phyloP scores from a whole-genome alignment of 352 stramenopile species.

The Phytophthora cactorum region DNA sequence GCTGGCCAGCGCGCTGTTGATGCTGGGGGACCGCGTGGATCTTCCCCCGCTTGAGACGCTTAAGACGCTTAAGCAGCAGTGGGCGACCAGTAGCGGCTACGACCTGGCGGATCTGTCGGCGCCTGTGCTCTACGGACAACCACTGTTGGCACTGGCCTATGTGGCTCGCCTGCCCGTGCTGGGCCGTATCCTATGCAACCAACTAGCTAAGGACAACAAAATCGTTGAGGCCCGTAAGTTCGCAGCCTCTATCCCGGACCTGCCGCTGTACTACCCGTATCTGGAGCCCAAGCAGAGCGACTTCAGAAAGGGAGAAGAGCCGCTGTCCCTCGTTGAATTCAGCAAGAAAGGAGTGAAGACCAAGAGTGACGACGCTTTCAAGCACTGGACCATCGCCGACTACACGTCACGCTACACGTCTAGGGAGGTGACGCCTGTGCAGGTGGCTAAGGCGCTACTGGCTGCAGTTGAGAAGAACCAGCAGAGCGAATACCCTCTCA shows the following conservation, averaged over 20 bases:
- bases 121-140: conserved; percentile 54
- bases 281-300: conserved; percentile 49
- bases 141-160: conserved; percentile 55
- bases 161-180: conserved; percentile 54
- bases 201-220: conserved; percentile 64
- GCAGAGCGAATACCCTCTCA: conserved; percentile 53
- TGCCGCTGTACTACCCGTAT: conserved; percentile 87
- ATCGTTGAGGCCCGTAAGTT: conserved; percentile 68
- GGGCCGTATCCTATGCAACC: conserved; percentile 51
- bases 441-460: conserved; percentile 74
- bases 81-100: conserved; percentile 42
- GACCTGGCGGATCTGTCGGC: conserved; percentile 57
- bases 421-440: conserved; percentile 56
- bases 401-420: conserved; percentile 67
- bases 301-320: conserved; percentile 20
- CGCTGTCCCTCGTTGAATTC: conserved; percentile 39
- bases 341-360: conserved; percentile 30
- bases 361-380: conserved; percentile 40
- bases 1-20: conserved; percentile 52
- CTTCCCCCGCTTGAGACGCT: conserved; percentile 45
- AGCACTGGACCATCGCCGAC: conserved; percentile 73
- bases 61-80: conserved; percentile 46
- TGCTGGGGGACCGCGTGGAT: conserved; percentile 53
- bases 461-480: conserved; percentile 61
- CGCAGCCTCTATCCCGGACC: conserved; percentile 64